Base-by-base conservation (phyloP, 1,284 basidiomycete species). In the Ceratobasidium sp. region DNA sequence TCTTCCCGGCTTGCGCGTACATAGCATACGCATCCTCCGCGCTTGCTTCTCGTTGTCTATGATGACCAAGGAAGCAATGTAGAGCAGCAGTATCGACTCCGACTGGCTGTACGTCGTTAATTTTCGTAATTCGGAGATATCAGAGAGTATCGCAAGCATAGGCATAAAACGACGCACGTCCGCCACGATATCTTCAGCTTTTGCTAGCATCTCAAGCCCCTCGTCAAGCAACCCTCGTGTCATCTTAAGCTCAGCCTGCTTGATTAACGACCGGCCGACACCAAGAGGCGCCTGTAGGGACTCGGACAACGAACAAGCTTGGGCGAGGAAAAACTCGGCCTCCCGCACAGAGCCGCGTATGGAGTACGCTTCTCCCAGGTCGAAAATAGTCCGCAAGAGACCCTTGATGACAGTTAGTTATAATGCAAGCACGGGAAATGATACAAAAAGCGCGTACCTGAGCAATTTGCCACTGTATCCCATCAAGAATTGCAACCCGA, bases 321-420 rank as follows among this genome's bases (percentile, higher is more conserved):
- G 92, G 54, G 90, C 87, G 0, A 92, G 87, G 83, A 95, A 96
- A 82, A 93, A 96, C 79, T 95, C 92, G 3, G 93, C 91, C 81
- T 96, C 94, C 35, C 92, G 90, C 7, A 91, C 89, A 1, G 94
- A 94, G 0, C 96, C 96, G 5, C 94, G 89, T 0, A 86, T 83
- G 20, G 90, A 87, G 80, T 95, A 93, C 0, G 89, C 87, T 4
- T 89, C 86, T 0, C 89, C 86, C 7, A 96, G 86, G 3, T 89
- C 86, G 77, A 96, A 89, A 2, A 93, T 85, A 0, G 91, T 90
- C 3, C 86, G 85, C 1, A 95, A 84, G 1, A 96, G 86, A 5
- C 90, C 90, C 80, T 85, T 73, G 10, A 52, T 41, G 7, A 23
- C 18, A 3, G 27, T 38, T 2, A 35, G 38, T 66, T 33, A 30